A percentile compares a stretch with the other conserved stretches of the same genome.
phyloP scores from a whole-genome alignment of 2,329 filamentous ascomycete genomes.

The Fusarium sarcochroum region DNA sequence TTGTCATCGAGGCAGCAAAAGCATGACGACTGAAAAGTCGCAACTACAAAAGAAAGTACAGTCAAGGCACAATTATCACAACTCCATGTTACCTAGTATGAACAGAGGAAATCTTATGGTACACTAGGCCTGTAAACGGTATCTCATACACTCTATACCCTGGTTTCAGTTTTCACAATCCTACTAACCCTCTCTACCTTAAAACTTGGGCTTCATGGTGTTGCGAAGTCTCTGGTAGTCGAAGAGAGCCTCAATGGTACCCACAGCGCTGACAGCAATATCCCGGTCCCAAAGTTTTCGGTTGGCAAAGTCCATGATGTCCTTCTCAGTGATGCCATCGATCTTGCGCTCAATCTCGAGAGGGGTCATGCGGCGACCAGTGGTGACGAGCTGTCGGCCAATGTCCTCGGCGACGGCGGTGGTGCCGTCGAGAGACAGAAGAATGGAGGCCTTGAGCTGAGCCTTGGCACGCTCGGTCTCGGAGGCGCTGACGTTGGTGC shows the following conservation, averaged over 20 bases:
- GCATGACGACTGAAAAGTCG: conserved; percentile 5
- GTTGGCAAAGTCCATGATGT: conserved; percentile 96
- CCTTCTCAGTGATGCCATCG: conserved; percentile 90
- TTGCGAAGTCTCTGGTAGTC: conserved; percentile 85
- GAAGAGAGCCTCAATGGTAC: conserved; percentile 87
- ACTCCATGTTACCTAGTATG: conserved; percentile 53
- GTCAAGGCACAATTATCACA: conserved; percentile 49
- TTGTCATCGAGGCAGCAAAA: background rate
- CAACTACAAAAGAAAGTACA: conserved; percentile 13
- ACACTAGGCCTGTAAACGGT: conserved; percentile 67
- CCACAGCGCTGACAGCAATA: conserved; percentile 92
- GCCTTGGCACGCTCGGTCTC: conserved; percentile 99
- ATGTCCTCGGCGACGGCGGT: conserved; percentile 98
- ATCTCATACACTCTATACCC: conserved; percentile 71
- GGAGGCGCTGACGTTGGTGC: conserved; percentile 86
- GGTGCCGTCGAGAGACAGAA: conserved; percentile 96
- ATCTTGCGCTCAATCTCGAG: conserved; percentile 96
- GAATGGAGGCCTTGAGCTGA: conserved; percentile 98
- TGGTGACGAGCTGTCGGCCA: conserved; percentile 97
- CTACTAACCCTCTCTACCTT: conserved; percentile 51
- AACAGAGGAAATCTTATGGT: conserved; percentile 65
- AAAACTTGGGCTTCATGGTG: conserved; percentile 88
- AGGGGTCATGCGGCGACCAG: conserved; percentile 89
- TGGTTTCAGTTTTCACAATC: conserved; percentile 56
- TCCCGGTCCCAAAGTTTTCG: conserved; percentile 98